phyloP scores from a whole-genome alignment of 1,139 yeast species.

The Geotrichum histeridarum region DNA sequence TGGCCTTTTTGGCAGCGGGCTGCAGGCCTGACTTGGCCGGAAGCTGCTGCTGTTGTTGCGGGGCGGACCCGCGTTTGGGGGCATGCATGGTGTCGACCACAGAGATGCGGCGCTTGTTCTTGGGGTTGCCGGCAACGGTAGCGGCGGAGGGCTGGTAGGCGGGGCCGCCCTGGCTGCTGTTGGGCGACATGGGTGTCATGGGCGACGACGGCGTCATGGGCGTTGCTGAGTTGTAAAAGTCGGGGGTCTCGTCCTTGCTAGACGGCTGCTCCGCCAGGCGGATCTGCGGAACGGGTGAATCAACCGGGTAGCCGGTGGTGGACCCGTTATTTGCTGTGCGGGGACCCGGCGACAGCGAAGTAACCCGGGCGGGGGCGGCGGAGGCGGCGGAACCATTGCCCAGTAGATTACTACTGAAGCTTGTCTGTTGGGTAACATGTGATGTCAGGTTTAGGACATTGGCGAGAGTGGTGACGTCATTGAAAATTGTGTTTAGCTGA shows the following conservation, averaged over 20 bases:
- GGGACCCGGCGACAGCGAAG: neutral
- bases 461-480: constrained; percentile 12
- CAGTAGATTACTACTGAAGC: neutral
- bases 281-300: neutral
- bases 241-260: neutral
- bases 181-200: constrained; percentile 1
- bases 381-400: neutral
- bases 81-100: neutral
- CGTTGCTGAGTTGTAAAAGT: constrained; percentile 5
- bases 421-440: constrained; percentile 10
- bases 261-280: neutral
- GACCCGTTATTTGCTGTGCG: neutral
- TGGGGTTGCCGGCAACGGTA: neutral
- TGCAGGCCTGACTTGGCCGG: neutral
- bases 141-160: neutral
- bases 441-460: constrained; percentile 15
- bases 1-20: neutral
- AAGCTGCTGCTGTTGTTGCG: neutral
- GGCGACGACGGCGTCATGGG: constrained; percentile 8
- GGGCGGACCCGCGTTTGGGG: neutral
- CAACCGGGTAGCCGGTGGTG: neutral
- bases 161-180: neutral
- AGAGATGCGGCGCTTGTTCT: constrained; percentile 1
- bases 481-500: constrained; percentile 4
- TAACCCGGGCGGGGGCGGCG: neutral